Conservation (phyloP, 768 basidiomycete genomes). For the Pleurotus eryngii region DNA sequence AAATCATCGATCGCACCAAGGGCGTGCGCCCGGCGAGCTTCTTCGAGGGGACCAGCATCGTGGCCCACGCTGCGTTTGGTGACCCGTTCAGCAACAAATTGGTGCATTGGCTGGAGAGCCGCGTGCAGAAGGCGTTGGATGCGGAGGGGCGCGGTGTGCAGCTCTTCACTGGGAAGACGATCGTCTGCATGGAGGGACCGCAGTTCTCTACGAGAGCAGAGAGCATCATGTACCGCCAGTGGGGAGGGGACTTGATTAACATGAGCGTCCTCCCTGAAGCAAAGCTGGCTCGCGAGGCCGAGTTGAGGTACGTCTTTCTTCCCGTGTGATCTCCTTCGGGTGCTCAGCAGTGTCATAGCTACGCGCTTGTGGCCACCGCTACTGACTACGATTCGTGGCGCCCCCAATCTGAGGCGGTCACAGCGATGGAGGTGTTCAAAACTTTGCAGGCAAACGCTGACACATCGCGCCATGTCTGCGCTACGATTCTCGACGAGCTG, state of each 20-base stretch:
- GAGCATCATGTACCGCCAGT: conserved; percentile 87
- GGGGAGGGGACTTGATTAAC: conserved; percentile 94
- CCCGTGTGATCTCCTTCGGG: not conserved
- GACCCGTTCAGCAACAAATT: conserved; percentile 80
- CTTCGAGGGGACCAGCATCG: conserved; percentile 79
- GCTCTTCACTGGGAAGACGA: conserved; percentile 78
- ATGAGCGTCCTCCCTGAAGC: conserved; percentile 97
- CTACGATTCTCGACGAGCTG: conserved; percentile 65
- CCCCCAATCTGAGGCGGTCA: conserved; percentile 74
- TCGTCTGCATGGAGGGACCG: conserved; percentile 96
- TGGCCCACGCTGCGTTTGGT: conserved; percentile 92
- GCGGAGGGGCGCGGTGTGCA: conserved; percentile 55
- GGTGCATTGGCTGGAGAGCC: conserved; percentile 59
- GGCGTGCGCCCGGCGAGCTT: conserved; percentile 85
- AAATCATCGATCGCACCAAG: conserved; percentile 97
- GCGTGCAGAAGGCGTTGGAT: conserved; percentile 61
- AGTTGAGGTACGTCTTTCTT: conserved; percentile 64
- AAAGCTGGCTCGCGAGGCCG: conserved; percentile 95
- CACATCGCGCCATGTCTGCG: conserved; percentile 77
- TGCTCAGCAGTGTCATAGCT: conserved; percentile 43
- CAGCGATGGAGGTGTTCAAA: conserved; percentile 87
- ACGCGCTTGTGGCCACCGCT: conserved; percentile 84
- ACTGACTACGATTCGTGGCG: conserved; percentile 99
- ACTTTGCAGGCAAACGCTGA: conserved; percentile 84
- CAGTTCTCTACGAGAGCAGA: conserved; percentile 99